Evolutionary conservation across 176 grass and related monocot genomes (phyloP).

Genomic region (Miscanthus lutarioriparius): DNA sequence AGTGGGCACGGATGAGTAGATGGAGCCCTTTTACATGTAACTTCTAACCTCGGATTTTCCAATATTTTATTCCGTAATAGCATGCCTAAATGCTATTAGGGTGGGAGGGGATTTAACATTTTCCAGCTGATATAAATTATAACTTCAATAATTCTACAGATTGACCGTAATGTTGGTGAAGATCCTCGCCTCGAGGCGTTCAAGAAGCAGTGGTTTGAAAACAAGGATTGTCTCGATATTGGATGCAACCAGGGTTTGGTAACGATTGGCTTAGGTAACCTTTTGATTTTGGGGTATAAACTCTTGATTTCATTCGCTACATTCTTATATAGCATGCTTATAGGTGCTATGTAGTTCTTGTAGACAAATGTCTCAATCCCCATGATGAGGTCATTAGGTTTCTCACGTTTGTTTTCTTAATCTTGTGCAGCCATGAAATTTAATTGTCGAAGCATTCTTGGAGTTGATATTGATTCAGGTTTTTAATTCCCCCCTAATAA

Average conservation of each 20-base stretch:
- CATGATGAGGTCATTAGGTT: neutral
- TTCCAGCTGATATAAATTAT: slow-evolving; percentile 20
- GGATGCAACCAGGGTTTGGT: slow-evolving; percentile 93
- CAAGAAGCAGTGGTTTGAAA: slow-evolving; percentile 86
- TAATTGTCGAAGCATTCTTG: slow-evolving; percentile 76
- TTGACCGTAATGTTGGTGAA: slow-evolving; percentile 64
- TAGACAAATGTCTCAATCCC: neutral
- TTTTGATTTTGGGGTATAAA: neutral
- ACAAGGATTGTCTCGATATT: slow-evolving; percentile 95
- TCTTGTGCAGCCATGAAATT: slow-evolving; percentile 76
- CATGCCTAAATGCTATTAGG: neutral
- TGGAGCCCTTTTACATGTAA: neutral
- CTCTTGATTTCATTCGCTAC: neutral
- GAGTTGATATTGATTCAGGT: slow-evolving; percentile 95
- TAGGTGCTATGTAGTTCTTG: neutral
- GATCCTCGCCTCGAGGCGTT: slow-evolving; percentile 79
- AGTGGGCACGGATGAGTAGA: slow-evolving; percentile 6
- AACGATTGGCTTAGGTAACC: slow-evolving; percentile 77
- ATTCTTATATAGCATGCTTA: neutral
- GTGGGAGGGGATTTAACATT: neutral
- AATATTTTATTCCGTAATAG: neutral
- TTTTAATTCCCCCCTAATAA: slow-evolving; percentile 14
- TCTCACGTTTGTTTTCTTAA: slow-evolving; percentile 39
- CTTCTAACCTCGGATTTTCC: neutral
- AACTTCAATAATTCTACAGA: slow-evolving; percentile 34